A percentile compares a stretch with the other conserved stretches of the same genome.
Evolutionary conservation across 1,139 yeast species (phyloP).

Genomic region (Kurtzmaniella quercitrusa): DNA sequence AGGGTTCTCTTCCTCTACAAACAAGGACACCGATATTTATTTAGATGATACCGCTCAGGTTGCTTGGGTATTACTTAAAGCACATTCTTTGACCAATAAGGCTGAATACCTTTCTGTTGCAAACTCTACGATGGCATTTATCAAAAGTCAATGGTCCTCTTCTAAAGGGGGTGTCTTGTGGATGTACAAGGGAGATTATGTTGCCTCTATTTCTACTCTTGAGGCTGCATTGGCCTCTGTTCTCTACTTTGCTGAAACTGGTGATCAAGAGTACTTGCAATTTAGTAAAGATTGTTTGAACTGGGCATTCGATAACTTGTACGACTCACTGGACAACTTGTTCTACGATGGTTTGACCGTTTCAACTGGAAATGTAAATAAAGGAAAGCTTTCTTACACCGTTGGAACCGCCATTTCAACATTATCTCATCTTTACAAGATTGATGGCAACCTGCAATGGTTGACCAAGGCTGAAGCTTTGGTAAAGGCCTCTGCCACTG

Average conservation of each 20-base stretch:
- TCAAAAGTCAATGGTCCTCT: constrained; percentile 15
- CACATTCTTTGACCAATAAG: constrained; percentile 16
- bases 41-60: constrained; percentile 35
- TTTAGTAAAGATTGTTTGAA: constrained; percentile 22
- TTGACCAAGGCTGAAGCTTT: constrained; percentile 14
- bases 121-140: constrained; percentile 13
- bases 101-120: constrained; percentile 16
- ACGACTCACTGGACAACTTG: constrained; percentile 24
- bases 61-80: constrained; percentile 28
- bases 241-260: constrained; percentile 17
- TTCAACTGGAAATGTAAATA: constrained; percentile 17
- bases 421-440: constrained; percentile 21
- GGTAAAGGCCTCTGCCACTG: constrained; percentile 16
- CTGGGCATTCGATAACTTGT: constrained; percentile 23
- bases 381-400: constrained; percentile 35
- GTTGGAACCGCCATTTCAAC: constrained; percentile 32
- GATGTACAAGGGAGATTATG: constrained; percentile 22
- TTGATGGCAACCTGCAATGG: constrained; percentile 12
- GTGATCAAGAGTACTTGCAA: constrained; percentile 15
- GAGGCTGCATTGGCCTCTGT: constrained; percentile 35
- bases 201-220: constrained; percentile 32
- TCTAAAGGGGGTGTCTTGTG: constrained; percentile 29
- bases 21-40: constrained; percentile 26
- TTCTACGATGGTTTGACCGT: constrained; percentile 28
- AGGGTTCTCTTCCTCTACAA: constrained; percentile 31